phyloP scores from a whole-genome alignment of 75 land plant genomes.

The Pinus tabuliformis region DNA sequence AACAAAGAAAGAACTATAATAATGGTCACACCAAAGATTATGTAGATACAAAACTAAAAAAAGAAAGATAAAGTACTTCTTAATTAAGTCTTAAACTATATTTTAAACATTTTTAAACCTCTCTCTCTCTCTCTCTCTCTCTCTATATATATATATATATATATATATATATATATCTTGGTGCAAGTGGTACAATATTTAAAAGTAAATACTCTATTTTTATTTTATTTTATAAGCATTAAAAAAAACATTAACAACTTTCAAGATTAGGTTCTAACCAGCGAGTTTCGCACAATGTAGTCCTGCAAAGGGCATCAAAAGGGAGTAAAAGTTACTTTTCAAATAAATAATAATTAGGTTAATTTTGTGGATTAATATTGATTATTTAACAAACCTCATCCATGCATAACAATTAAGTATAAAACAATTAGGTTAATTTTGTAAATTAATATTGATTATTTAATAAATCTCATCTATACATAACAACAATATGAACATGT shows the following conservation, averaged over 20 bases:
- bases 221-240: no score
- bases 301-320: conserved; percentile 46
- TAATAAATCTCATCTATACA: neutral
- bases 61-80: neutral
- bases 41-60: neutral
- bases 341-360: neutral
- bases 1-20: neutral
- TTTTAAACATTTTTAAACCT: neutral
- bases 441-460: neutral
- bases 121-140: no score
- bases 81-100: neutral
- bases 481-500: neutral
- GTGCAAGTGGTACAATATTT: neutral
- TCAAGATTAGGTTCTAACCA: conserved; percentile 38
- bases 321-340: conserved; percentile 1
- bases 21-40: neutral
- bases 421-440: neutral
- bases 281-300: conserved; percentile 93
- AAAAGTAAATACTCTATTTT: neutral
- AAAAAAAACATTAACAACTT: neutral
- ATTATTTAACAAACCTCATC: neutral
- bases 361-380: neutral
- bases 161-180: neutral
- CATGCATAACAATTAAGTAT: neutral
- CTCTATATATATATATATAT: neutral